Percentiles rank a stretch among this genome's conserved stretches.
Evolutionary conservation across 495 filamentous ascomycete genomes (phyloP).

Genomic region (Neurospora sp.): DNA sequence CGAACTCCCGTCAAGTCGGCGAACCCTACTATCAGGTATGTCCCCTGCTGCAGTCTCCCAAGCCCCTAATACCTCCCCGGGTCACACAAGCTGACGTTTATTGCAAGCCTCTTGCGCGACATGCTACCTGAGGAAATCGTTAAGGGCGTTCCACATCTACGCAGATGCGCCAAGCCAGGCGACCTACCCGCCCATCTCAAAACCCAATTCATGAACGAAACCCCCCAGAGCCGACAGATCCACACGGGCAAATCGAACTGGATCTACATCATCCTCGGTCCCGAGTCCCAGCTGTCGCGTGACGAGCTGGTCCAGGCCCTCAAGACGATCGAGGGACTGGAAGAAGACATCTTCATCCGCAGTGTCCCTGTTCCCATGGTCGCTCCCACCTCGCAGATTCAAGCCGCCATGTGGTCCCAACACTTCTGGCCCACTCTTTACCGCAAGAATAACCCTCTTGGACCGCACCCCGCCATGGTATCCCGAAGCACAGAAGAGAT

Average conservation of each 20-base stretch:
- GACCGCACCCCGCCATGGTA: slow-evolving; percentile 58
- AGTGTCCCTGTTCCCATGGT: slow-evolving; percentile 59
- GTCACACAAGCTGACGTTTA: slow-evolving; percentile 1
- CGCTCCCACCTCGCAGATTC: slow-evolving; percentile 60
- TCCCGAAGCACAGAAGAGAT: slow-evolving; percentile 48
- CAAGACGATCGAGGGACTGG: slow-evolving; percentile 24
- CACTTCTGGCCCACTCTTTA: slow-evolving; percentile 84
- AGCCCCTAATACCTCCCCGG: neutral
- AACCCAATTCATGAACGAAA: slow-evolving; percentile 37
- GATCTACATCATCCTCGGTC: slow-evolving; percentile 40
- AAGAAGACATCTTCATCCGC: slow-evolving; percentile 38
- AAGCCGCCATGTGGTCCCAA: slow-evolving; percentile 67
- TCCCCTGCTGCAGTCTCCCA: neutral
- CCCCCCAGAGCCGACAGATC: slow-evolving; percentile 29
- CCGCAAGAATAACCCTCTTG: slow-evolving; percentile 69
- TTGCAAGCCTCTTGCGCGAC: slow-evolving; percentile 31
- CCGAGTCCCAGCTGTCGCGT: slow-evolving; percentile 27
- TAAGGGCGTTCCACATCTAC: slow-evolving; percentile 64
- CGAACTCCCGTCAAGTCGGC: slow-evolving; percentile 42
- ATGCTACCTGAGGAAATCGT: slow-evolving; percentile 46
- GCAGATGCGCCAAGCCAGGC: slow-evolving; percentile 64
- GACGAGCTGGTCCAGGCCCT: slow-evolving; percentile 29
- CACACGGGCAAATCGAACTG: slow-evolving; percentile 37
- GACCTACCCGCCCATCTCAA: slow-evolving; percentile 51
- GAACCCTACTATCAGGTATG: slow-evolving; percentile 41